Evolutionary conservation across 768 basidiomycete genomes (phyloP), one percentile per base, ranked within the genome.

Genomic region (Russula earlei): DNA sequence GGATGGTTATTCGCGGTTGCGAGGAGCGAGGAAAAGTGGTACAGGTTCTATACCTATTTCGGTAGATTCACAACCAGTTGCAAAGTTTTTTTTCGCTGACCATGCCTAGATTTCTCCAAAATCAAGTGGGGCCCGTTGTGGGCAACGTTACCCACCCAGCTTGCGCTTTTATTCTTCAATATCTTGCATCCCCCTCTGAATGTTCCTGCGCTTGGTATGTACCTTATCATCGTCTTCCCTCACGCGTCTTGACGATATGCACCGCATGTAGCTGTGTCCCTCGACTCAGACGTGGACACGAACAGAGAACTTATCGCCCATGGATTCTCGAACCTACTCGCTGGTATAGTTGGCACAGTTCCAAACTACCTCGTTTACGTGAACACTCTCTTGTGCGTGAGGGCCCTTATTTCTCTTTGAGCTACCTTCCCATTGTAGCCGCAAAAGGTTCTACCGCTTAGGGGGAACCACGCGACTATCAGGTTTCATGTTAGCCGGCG

Each of bases 251-350:
- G 22, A n/a, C 41, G 25, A 27, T n/a, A 24, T 20, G 7, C 24
- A 6, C 31, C 41, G 3, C 12, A 36, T 43, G 31, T 43, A 88
- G 89, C 89, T 47, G 88, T 99, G 14, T 95, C 92, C 14, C 75
- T 99, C 27, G 79, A 87, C 60, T 83, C 85, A 63, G 93, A 97
- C 46, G 77, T 96, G 56, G 84, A 96, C 61, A 93, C 94, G 0
- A 85, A 98, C 69, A 84, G 85, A 58, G 95, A 99, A 67, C 82
- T 98, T 10, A 80, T 96, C 45, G 91, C 80, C 0, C 95, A 99
- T 67, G 95, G 95, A 9, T 84, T 89, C 57, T 93, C 91, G 1
- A 97, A 99, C 67, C 61, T 97, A 4, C 72, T 87, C 0, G 81
- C 93, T 2, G 94, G 93, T 2, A 47, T 84, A 1, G 62, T 87